phyloP scores from a whole-genome alignment of 495 filamentous ascomycete species.

The Aspergillus sparsus region DNA sequence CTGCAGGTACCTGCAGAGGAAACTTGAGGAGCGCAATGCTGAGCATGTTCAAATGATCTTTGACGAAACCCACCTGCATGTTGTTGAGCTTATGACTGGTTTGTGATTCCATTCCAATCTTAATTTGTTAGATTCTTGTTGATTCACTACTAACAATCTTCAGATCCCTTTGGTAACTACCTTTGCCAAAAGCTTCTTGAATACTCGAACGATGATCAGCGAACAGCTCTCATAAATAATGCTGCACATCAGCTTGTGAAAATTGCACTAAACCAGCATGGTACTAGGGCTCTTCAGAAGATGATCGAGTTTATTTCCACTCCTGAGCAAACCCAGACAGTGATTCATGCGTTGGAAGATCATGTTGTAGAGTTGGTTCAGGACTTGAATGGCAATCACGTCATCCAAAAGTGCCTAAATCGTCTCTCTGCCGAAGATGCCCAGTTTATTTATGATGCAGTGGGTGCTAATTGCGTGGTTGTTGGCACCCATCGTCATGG shows the following conservation, averaged over 20 bases:
- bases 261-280: constrained; percentile 95
- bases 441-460: constrained; percentile 94
- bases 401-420: constrained; percentile 98
- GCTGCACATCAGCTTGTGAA: constrained; percentile 80
- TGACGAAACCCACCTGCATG: constrained; percentile 83
- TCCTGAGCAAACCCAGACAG: constrained; percentile 71
- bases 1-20: constrained; percentile 92
- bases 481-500: constrained; percentile 98
- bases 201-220: constrained; percentile 88
- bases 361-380: constrained; percentile 92
- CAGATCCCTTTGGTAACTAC: constrained; percentile 96
- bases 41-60: constrained; percentile 91
- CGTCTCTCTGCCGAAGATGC: constrained; percentile 79
- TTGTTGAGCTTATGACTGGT: constrained; percentile 95
- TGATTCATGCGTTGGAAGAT: constrained; percentile 74
- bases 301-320: constrained; percentile 97
- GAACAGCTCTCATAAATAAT: constrained; percentile 87
- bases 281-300: constrained; percentile 93
- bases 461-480: constrained; percentile 78
- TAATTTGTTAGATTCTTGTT: neutral
- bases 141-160: constrained; percentile 12
- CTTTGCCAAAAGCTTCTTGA: constrained; percentile 96
- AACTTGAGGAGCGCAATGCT: constrained; percentile 85
- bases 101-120: constrained; percentile 23
- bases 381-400: constrained; percentile 96